Conservation (phyloP, 148 eudicot genomes). For the Arctostaphylos glauca region DNA sequence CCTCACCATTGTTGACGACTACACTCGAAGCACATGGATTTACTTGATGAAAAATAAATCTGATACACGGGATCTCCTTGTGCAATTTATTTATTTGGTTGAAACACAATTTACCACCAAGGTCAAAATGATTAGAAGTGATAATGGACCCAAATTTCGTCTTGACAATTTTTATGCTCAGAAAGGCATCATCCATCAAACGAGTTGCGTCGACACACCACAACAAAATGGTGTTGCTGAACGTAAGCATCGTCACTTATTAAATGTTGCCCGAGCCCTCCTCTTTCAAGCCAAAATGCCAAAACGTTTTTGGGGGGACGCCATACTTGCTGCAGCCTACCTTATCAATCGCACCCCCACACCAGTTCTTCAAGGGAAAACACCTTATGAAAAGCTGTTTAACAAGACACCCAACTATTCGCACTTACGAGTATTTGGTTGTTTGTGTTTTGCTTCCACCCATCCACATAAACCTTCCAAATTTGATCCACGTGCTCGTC, state of each 20-base stretch:
- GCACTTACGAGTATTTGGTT: not conserved
- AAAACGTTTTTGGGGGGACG: no score
- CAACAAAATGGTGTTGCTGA: no score
- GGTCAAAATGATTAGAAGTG: constrained; percentile 8
- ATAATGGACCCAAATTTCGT: constrained; percentile 4
- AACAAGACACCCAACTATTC: not conserved
- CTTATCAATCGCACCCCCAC: no score
- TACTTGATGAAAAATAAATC: no score
- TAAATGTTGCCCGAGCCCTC: no score
- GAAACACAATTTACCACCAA: not conserved
- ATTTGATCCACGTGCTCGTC: no score
- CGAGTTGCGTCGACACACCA: no score
- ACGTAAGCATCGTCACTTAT: no score
- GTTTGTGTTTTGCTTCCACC: not conserved
- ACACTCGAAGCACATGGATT: no score
- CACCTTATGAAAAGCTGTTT: not conserved
- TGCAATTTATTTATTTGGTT: constrained; percentile 14
- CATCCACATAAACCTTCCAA: not conserved
- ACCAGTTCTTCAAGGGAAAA: no score
- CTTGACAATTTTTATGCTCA: not conserved
- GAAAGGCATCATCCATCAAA: constrained; percentile 13
- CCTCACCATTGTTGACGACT: not conserved
- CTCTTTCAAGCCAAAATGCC: no score
- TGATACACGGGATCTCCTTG: not conserved
- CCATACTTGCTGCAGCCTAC: no score